A percentile compares a stretch with the other conserved stretches of the same genome.
Evolutionary conservation across 208 protist genomes (phyloP).

Genomic region (Trypanosoma lewisi): DNA sequence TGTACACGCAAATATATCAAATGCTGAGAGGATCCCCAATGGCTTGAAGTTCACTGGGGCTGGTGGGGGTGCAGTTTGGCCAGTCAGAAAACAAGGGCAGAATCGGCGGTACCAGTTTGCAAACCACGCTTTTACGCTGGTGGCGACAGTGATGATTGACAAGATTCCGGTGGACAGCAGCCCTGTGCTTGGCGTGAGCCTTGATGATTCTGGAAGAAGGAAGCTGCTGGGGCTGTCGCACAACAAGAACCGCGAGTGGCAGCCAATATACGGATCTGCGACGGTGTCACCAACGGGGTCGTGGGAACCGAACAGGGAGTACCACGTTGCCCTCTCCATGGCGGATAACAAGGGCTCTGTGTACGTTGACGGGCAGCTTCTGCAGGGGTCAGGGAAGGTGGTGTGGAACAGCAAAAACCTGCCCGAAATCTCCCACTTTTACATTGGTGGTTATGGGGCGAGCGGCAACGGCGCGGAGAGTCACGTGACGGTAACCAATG

Average conservation of each 20-base stretch:
- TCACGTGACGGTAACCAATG: conserved; percentile 4
- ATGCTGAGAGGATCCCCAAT: neutral
- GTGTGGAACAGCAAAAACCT: neutral
- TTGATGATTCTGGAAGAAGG: neutral
- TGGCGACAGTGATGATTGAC: conserved; percentile 3
- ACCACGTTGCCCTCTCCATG: conserved; percentile 6
- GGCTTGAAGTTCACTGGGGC: neutral
- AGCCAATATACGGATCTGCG: neutral
- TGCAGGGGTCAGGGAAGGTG: neutral
- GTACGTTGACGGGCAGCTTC: neutral
- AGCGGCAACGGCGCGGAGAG: neutral
- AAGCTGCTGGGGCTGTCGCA: conserved; percentile 8
- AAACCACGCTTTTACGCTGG: conserved; percentile 13
- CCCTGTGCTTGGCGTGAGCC: conserved; percentile 7
- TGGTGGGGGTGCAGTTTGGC: conserved; percentile 1
- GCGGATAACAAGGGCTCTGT: neutral
- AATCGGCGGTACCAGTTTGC: conserved; percentile 14
- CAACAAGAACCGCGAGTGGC: neutral
- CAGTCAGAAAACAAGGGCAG: conserved; percentile 16
- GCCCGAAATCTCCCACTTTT: neutral
- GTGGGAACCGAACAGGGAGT: neutral
- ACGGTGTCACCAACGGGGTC: neutral
- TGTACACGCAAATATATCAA: conserved; percentile 1
- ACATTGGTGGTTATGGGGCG: neutral
- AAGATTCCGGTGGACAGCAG: neutral